Evolutionary conservation across 345 rosid species (phyloP), one percentile per base, ranked within the genome.

Genomic region (Pistacia integerrima): DNA sequence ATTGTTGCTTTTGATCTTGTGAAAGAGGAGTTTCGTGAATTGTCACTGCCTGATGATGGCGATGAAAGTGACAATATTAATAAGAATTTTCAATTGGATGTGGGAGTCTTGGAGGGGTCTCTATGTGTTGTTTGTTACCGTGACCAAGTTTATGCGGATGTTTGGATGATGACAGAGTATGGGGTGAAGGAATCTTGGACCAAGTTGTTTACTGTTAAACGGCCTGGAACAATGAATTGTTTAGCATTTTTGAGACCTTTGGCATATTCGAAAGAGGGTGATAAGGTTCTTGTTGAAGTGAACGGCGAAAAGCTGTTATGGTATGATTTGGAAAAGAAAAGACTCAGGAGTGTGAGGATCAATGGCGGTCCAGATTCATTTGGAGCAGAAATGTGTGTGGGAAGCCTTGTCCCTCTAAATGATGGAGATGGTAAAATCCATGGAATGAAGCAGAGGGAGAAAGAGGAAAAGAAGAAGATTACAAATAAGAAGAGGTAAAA

Each of bases 331-430:
- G 72, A 70, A 57, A 82, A 46, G 74, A 83, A 78, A 73, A 82
- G 69, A 44, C 63, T 77, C 0, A 55, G 59, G 68, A 77, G 76
- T 51, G 52, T 84, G 12, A 82, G 73, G 77, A 73, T 81, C 56
- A 67, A 49, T 1, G 83, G 79, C 52, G 60, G 77, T 49, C 86
- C 82, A 3, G n/a, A 72, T 77, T 70, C 73, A 6, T 81, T 58
- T 78, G 78, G 79, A 64, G 70, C 85, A 4, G 81, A 82, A 20
- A 28, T 83, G 12, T 85, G 73, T 81, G 86, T 87, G 67, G 81
- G 72, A 66, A 90, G 87, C 85, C 92, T 90, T 46, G 84, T 88
- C 64, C 74, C 85, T 35, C 84, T 78, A 4, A 48, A 11, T 11
- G 30, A 65, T 57, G 69, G 35, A 1, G 57, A 38, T 20, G 14